A percentile compares a stretch with the other conserved stretches of the same genome.
Evolutionary conservation across 306 rosid genomes (phyloP).

Genomic region (Prunus salicina): DNA sequence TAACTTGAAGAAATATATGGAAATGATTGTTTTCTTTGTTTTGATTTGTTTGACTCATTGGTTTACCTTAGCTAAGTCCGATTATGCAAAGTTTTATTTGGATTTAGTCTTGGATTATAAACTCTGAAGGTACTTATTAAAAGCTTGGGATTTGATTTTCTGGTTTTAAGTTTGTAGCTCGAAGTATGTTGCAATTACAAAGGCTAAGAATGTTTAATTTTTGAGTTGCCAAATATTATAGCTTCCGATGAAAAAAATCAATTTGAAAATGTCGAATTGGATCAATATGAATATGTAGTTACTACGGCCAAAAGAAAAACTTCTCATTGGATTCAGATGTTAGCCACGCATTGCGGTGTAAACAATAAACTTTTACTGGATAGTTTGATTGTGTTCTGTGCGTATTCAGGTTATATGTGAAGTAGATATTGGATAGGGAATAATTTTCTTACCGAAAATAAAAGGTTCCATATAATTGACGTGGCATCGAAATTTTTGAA

Average conservation of each 20-base stretch:
- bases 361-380: not conserved
- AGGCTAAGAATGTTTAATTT: constrained; percentile 1
- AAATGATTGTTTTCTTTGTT: not conserved
- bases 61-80: constrained; percentile 46
- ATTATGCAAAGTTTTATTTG: constrained; percentile 19
- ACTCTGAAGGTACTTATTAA: not conserved
- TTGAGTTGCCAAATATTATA: not conserved
- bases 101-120: constrained; percentile 13
- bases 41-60: constrained; percentile 42
- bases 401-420: not conserved
- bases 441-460: not conserved
- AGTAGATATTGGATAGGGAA: not conserved
- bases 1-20: constrained; percentile 29
- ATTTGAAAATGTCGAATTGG: not conserved
- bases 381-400: not conserved
- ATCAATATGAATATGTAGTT: not conserved
- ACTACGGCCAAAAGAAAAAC: not conserved
- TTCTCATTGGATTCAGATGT: not conserved
- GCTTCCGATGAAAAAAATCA: not conserved
- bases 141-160: not conserved
- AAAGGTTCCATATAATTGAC: not conserved
- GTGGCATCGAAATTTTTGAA: not conserved
- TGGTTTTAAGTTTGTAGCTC: constrained; percentile 1
- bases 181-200: not conserved
- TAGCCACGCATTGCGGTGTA: not conserved